phyloP scores from a whole-genome alignment of 495 filamentous ascomycete genomes.

The Bombardia bombarda region DNA sequence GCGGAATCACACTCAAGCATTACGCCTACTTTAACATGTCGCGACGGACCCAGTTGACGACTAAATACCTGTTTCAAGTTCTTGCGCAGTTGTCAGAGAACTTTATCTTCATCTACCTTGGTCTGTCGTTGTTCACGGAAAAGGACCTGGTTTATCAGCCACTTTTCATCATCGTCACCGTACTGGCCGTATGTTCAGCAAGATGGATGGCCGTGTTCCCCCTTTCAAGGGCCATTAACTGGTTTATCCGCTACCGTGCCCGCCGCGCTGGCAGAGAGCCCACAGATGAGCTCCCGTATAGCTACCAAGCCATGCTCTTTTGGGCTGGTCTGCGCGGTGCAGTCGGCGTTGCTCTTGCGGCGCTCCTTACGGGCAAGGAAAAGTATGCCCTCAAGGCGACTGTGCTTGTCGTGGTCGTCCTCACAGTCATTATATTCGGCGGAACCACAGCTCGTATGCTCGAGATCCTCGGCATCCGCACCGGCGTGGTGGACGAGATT shows the following conservation, averaged over 20 bases:
- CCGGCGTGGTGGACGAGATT: slow-evolving; percentile 90
- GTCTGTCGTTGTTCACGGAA: slow-evolving; percentile 88
- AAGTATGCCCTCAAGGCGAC: slow-evolving; percentile 76
- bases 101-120: slow-evolving; percentile 99
- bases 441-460: slow-evolving; percentile 98
- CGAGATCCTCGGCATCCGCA: slow-evolving; percentile 88
- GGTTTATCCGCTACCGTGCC: slow-evolving; percentile 86
- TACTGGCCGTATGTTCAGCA: slow-evolving; percentile 84
- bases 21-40: slow-evolving; percentile 99
- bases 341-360: slow-evolving; percentile 93
- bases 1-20: slow-evolving; percentile 95
- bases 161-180: slow-evolving; percentile 87
- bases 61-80: slow-evolving; percentile 95
- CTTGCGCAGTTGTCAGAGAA: slow-evolving; percentile 94
- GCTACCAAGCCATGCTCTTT: slow-evolving; percentile 95
- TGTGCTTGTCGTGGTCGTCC: slow-evolving; percentile 90
- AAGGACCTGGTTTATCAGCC: slow-evolving; percentile 82
- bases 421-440: slow-evolving; percentile 97
- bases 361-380: slow-evolving; percentile 71
- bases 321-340: slow-evolving; percentile 96
- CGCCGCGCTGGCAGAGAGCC: slow-evolving; percentile 65
- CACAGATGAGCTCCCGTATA: slow-evolving; percentile 82
- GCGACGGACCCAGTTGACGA: slow-evolving; percentile 90
- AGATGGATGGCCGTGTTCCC: slow-evolving; percentile 93
- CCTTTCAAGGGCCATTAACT: slow-evolving; percentile 82